Evolutionary conservation across 306 rosid genomes (phyloP), one percentile per base, ranked within the genome.

Genomic region (Astragalus glycyphyllos): DNA sequence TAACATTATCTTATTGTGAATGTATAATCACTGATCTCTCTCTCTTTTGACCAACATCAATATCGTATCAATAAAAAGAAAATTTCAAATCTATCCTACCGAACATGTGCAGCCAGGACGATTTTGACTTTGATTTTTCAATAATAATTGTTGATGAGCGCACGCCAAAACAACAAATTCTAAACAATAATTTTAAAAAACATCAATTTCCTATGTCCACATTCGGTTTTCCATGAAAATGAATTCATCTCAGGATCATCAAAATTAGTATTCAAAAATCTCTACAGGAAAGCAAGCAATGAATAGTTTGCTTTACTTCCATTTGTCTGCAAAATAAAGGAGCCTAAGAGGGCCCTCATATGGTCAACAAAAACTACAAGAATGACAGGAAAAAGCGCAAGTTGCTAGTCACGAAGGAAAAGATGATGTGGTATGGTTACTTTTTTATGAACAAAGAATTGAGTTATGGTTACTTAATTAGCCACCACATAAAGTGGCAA

Each of bases 61-160:
- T 26, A 26, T 26, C 31, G 2, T 23, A 32, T 31, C 44, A 58
- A 51, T 16, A 53, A 29, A 29, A 44, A 69, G 29, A 42, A 73
- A 82, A 60, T 56, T 73, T 73, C 56, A 66, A 60, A 31, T 45
- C 62, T 15, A 66, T 15, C 78, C 66, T 10, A 72, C 68, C 72
- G 67, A 53, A 49, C 89, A 86, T 79, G 86, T 83, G 71, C 51
- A 40, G 69, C 69, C 17, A 42, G 53, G 23, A 69, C 77, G 38
- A 48, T 46, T 61, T 79, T 81, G 88, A 86, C 91, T 82, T 68
- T 58, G 81, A 79, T 83, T 76, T 77, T 68, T 75, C 5, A 26
- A 65, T 50, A 48, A 71, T 68, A n/a, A n/a, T n/a, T n/a, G n/a
- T n/a, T n/a, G n/a, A 71, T 11, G 44, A 49, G 45, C 9, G 31